phyloP scores from a whole-genome alignment of 257 asterid genomes.

The Euphrasia confusa region DNA sequence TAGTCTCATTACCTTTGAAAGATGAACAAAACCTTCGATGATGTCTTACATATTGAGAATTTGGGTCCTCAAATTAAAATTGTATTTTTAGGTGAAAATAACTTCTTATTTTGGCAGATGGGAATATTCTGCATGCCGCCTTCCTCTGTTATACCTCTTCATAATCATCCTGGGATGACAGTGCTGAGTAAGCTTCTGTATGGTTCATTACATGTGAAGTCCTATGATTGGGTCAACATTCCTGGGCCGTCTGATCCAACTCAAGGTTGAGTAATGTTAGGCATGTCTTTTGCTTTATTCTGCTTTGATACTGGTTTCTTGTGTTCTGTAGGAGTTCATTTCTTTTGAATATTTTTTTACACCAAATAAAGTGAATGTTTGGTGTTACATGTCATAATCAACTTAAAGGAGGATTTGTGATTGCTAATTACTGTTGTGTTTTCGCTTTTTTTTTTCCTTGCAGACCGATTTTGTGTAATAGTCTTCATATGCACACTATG shows the following conservation, averaged over 20 bases:
- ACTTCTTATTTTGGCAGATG: conserved; percentile 50
- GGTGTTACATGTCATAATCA: conserved; percentile 12
- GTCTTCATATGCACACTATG: neutral
- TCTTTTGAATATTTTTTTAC: conserved; percentile 16
- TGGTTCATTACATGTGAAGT: conserved; percentile 78
- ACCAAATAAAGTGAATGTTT: conserved; percentile 13
- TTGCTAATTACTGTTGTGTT: conserved; percentile 2
- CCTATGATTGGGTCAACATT: conserved; percentile 82
- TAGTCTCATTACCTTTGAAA: neutral
- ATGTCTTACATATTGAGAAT: conserved; percentile 13
- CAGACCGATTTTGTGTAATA: neutral
- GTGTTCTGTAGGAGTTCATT: neutral
- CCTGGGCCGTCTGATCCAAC: conserved; percentile 68
- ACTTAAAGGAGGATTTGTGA: conserved; percentile 1
- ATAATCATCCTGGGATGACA: conserved; percentile 99
- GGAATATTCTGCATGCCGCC: conserved; percentile 99
- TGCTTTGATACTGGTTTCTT: conserved; percentile 16
- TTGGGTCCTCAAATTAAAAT: conserved; percentile 10
- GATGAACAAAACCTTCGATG: neutral
- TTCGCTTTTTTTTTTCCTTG: neutral
- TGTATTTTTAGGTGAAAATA: conserved; percentile 3
- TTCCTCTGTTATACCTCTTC: conserved; percentile 90
- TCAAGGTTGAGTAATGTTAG: conserved; percentile 51
- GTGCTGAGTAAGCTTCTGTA: conserved; percentile 96
- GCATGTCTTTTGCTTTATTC: conserved; percentile 15